These are phyloP conservation scores for Fragilaria radians DNA, from an alignment of 108 stramenopile genomes.

Conservation along the genomic window DNA sequence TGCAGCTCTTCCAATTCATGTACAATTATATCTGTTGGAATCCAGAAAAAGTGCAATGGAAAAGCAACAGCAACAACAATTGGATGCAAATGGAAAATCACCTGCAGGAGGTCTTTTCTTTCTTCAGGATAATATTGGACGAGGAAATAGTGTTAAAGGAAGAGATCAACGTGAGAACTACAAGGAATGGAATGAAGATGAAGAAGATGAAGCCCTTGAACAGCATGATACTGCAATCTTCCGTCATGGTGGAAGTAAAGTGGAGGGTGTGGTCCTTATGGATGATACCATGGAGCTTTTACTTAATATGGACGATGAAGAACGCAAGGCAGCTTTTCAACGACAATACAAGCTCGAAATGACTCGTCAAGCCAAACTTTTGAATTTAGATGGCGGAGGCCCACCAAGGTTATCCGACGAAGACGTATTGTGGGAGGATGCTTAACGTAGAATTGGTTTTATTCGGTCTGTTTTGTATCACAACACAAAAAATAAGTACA, in stretches of 20 bases:
- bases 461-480: too few relatives aligned
- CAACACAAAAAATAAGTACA: too few relatives aligned
- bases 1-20: slow-evolving; percentile 49
- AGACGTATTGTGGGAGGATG: neutral
- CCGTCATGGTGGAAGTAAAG: slow-evolving; percentile 3
- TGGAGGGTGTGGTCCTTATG: slow-evolving; percentile 16
- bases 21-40: slow-evolving; percentile 31
- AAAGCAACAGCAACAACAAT: slow-evolving; percentile 10
- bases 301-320: slow-evolving; percentile 51
- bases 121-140: slow-evolving; percentile 70
- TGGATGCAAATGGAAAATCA: neutral
- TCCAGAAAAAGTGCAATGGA: slow-evolving; percentile 31
- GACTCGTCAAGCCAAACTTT: slow-evolving; percentile 35
- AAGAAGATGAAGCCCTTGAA: slow-evolving; percentile 10
- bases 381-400: slow-evolving; percentile 8
- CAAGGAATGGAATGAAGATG: slow-evolving; percentile 36
- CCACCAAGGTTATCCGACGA: neutral
- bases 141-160: slow-evolving; percentile 22
- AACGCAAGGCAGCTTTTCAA: slow-evolving; percentile 59
- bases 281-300: slow-evolving; percentile 53
- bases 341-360: slow-evolving; percentile 72
- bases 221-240: slow-evolving; percentile 16
- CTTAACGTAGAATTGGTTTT: too few relatives aligned
- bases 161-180: slow-evolving; percentile 30
- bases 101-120: slow-evolving; percentile 31